These are phyloP conservation scores for Chalaropsis thielavioides DNA, from an alignment of 2,329 filamentous ascomycete genomes.

Conservation along the genomic window DNA sequence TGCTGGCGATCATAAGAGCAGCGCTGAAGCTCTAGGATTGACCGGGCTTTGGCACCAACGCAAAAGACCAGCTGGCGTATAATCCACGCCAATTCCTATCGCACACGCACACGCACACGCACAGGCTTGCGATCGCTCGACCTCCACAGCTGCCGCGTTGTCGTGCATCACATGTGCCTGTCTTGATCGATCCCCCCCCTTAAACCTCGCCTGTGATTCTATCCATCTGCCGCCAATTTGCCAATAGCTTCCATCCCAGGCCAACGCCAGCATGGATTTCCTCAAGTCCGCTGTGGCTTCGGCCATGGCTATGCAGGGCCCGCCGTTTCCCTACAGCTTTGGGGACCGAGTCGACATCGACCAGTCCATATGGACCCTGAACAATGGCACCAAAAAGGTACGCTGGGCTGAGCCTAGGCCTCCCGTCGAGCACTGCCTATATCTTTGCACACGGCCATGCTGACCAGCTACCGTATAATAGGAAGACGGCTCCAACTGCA, in stretches of 20 bases:
- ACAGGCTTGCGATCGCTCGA: neutral
- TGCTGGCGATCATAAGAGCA: neutral
- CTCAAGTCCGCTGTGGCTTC: constrained; percentile 95
- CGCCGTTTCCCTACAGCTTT: constrained; percentile 82
- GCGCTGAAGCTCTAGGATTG: neutral
- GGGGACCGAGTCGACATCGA: constrained; percentile 86
- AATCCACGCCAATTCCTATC: neutral
- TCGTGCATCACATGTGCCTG: neutral
- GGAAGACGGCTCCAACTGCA: constrained; percentile 90
- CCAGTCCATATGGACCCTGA: constrained; percentile 89
- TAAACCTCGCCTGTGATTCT: neutral
- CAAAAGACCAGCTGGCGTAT: neutral
- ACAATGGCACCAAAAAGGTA: constrained; percentile 87
- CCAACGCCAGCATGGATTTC: constrained; percentile 62
- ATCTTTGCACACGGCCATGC: neutral
- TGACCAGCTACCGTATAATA: constrained; percentile 26
- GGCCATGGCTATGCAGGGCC: constrained; percentile 76
- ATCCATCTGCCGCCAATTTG: neutral
- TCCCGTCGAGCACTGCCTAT: neutral
- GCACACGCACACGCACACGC: neutral
- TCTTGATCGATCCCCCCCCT: neutral
- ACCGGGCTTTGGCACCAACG: neutral
- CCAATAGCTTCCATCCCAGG: constrained; percentile 7
- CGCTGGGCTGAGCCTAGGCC: constrained; percentile 20
- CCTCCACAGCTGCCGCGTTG: neutral